phyloP scores from a whole-genome alignment of 768 basidiomycete species.

The Lactarius trivialis region DNA sequence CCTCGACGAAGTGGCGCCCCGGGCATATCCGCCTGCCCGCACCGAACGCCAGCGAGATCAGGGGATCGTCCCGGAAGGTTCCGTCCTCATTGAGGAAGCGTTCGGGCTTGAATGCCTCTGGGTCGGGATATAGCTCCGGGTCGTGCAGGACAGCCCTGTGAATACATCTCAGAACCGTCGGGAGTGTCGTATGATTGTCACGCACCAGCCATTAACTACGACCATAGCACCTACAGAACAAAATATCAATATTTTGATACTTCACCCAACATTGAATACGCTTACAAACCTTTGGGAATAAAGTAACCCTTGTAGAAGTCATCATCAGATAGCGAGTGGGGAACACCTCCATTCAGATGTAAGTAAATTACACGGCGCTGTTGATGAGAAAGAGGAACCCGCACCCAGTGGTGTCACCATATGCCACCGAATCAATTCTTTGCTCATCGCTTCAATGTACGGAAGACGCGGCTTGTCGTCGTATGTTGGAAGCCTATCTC shows the following conservation, averaged over 20 bases:
- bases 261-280: background rate
- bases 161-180: background rate
- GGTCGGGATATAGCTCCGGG: constrained; percentile 26
- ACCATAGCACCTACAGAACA: constrained; percentile 8
- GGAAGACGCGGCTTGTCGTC: background rate
- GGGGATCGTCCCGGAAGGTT: background rate
- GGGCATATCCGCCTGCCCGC: background rate
- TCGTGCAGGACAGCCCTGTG: constrained; percentile 16
- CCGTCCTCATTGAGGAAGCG: constrained; percentile 21
- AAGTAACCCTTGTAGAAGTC: background rate
- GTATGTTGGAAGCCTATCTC: background rate
- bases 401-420: constrained; percentile 21
- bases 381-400: background rate
- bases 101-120: constrained; percentile 27
- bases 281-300: constrained; percentile 3
- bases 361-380: no score
- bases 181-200: background rate
- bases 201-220: constrained; percentile 26
- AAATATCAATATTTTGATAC: background rate
- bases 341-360: no score
- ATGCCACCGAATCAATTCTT: constrained; percentile 25
- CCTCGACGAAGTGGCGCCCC: background rate
- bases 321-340: constrained; percentile 14
- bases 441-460: constrained; percentile 23
- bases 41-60: background rate